Evolutionary conservation across 2,329 filamentous ascomycete species (phyloP).

Genomic region (Coniochaeta sp.): DNA sequence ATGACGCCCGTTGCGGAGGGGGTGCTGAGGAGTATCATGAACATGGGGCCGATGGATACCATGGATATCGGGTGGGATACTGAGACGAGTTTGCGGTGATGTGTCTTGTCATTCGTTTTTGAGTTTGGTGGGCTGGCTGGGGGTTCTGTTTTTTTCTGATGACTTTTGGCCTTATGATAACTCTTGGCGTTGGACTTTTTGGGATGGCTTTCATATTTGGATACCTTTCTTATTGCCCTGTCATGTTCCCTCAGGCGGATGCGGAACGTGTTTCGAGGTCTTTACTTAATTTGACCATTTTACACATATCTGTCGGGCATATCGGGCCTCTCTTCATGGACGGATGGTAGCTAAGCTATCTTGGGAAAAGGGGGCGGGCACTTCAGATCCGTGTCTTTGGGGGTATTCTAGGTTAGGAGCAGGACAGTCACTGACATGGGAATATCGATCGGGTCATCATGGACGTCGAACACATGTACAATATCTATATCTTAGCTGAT

Average conservation of each 20-base stretch:
- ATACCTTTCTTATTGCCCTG: not conserved
- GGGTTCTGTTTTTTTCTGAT: not conserved
- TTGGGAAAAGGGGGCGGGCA: not conserved
- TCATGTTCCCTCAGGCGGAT: not conserved
- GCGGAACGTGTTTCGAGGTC: not conserved
- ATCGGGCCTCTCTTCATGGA: not conserved
- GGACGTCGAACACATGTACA: not conserved
- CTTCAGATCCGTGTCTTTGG: not conserved
- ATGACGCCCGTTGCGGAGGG: slow-evolving; percentile 51
- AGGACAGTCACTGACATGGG: not conserved
- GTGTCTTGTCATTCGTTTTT: not conserved
- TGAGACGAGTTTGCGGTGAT: not conserved
- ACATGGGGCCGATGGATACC: slow-evolving; percentile 51
- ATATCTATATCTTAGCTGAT: not conserved
- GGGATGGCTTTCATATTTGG: not conserved
- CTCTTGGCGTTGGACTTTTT: not conserved
- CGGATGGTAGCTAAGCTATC: not conserved
- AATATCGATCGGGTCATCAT: not conserved
- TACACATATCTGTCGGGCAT: not conserved
- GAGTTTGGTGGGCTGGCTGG: not conserved
- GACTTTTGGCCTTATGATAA: too few species aligned
- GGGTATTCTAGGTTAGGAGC: not conserved
- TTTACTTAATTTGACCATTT: not conserved
- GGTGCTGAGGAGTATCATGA: slow-evolving; percentile 49
- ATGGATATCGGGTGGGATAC: slow-evolving; percentile 40